Percentiles rank a stretch among this genome's conserved stretches.
These are phyloP conservation scores for Arthroderma sp. DNA, from an alignment of 2,329 filamentous ascomycete species.

Conservation along the genomic window DNA sequence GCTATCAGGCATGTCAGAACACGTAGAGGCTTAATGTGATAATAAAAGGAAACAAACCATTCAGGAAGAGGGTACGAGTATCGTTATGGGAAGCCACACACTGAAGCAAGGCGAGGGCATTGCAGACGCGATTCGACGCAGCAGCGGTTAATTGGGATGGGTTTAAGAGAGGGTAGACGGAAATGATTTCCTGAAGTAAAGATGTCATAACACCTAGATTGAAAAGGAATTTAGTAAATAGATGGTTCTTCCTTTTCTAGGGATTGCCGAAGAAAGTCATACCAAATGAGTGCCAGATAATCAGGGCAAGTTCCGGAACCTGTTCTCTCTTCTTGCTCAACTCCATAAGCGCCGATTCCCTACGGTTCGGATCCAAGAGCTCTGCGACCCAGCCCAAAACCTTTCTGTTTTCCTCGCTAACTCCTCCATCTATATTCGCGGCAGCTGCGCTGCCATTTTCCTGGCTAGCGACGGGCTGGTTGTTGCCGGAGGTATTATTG, in stretches of 20 bases:
- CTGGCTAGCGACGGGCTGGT: conserved; percentile 15
- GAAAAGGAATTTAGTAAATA: not conserved
- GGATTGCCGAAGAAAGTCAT: conserved; percentile 22
- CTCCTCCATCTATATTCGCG: conserved; percentile 46
- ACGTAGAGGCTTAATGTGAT: not conserved
- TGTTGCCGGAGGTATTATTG: conserved; percentile 38
- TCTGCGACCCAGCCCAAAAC: conserved; percentile 92
- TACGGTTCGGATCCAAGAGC: conserved; percentile 70
- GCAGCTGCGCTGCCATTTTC: conserved; percentile 18
- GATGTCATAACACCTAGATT: conserved; percentile 87
- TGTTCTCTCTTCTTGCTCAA: conserved; percentile 98
- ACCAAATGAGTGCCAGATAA: conserved; percentile 98
- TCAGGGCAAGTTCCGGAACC: conserved; percentile 87
- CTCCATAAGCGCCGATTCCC: conserved; percentile 84
- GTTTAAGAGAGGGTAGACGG: conserved; percentile 91
- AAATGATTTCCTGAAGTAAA: conserved; percentile 94
- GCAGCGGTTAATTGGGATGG: conserved; percentile 93
- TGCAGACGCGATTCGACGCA: conserved; percentile 95
- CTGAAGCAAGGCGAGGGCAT: conserved; percentile 86
- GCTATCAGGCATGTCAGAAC: conserved; percentile 39
- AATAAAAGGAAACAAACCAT: conserved; percentile 46
- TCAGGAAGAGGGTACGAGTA: conserved; percentile 82
- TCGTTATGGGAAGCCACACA: conserved; percentile 97
- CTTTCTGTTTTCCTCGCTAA: conserved; percentile 81
- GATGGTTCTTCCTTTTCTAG: no score